These are phyloP conservation scores for Ceratocystis lukuohia DNA, from an alignment of 2,329 filamentous ascomycete genomes.

Conservation along the genomic window DNA sequence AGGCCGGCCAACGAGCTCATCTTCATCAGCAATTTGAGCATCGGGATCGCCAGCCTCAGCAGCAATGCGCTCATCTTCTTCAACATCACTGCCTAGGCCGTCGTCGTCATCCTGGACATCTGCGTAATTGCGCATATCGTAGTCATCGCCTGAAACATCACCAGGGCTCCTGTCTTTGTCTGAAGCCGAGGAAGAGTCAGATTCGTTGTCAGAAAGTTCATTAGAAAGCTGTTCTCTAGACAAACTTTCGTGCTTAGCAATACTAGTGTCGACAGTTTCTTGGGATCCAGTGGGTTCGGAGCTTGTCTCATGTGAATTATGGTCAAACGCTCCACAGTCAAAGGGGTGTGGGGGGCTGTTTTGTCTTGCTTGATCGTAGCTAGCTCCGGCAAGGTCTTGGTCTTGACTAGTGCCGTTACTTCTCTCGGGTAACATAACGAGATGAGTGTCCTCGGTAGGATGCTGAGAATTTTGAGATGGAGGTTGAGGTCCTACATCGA, in stretches of 20 bases:
- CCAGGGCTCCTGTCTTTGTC: conserved; percentile 23
- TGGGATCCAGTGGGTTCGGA: neutral
- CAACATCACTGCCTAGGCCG: conserved; percentile 12
- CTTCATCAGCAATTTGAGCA: conserved; percentile 11
- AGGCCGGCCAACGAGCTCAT: conserved; percentile 11
- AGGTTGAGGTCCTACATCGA: neutral
- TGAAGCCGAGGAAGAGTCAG: neutral
- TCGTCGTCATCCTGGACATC: conserved; percentile 22
- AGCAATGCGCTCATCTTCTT: conserved; percentile 11
- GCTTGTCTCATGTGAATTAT: neutral
- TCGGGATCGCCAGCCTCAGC: conserved; percentile 11
- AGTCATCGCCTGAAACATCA: conserved; percentile 22
- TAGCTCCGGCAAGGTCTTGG: neutral
- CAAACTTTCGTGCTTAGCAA: neutral
- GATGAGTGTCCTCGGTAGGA: neutral
- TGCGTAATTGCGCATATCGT: conserved; percentile 23
- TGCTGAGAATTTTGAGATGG: neutral
- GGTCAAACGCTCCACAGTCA: neutral
- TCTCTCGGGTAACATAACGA: neutral
- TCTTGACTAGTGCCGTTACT: neutral
- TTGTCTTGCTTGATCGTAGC: neutral
- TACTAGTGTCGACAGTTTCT: neutral
- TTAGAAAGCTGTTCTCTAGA: neutral
- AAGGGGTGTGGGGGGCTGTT: neutral
- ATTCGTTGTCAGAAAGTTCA: neutral